phyloP scores from a whole-genome alignment of 345 rosid species.

The Euphorbia tirucalli region DNA sequence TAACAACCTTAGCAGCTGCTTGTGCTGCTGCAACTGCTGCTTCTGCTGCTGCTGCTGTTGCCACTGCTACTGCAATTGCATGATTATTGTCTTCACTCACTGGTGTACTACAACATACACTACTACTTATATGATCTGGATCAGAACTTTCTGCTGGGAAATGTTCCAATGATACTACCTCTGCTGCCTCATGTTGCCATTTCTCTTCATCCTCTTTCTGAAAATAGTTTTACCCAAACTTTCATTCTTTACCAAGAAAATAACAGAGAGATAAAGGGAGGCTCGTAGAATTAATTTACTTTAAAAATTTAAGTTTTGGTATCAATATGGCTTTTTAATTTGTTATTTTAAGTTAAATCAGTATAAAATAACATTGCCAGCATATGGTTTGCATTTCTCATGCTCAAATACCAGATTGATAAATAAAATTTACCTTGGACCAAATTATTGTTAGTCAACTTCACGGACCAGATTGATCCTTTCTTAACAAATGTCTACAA shows the following conservation, averaged over 20 bases:
- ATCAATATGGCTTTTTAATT: no score
- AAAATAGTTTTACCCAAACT: background rate
- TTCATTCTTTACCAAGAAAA: background rate
- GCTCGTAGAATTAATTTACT: no score
- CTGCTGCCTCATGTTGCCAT: slow-evolving; percentile 69
- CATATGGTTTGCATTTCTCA: no score
- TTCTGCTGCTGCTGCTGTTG: slow-evolving; percentile 93
- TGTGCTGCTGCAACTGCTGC: slow-evolving; percentile 95
- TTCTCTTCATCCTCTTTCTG: slow-evolving; percentile 46
- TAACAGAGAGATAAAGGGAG: no score
- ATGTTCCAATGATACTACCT: slow-evolving; percentile 81
- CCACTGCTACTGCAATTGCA: slow-evolving; percentile 83
- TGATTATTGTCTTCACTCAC: slow-evolving; percentile 62
- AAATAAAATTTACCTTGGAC: no score
- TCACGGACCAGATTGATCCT: no score
- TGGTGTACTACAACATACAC: slow-evolving; percentile 54
- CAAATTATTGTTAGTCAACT: no score
- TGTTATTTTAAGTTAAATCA: no score
- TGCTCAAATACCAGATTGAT: no score
- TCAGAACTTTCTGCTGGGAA: slow-evolving; percentile 80
- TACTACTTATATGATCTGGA: slow-evolving; percentile 54
- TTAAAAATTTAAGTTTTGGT: no score
- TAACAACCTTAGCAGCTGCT: slow-evolving; percentile 90
- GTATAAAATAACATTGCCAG: no score
- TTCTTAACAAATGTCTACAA: no score